Evolutionary conservation across 2,329 filamentous ascomycete species (phyloP), one percentile per base, ranked within the genome.

Genomic region (Trichoderma sp.): DNA sequence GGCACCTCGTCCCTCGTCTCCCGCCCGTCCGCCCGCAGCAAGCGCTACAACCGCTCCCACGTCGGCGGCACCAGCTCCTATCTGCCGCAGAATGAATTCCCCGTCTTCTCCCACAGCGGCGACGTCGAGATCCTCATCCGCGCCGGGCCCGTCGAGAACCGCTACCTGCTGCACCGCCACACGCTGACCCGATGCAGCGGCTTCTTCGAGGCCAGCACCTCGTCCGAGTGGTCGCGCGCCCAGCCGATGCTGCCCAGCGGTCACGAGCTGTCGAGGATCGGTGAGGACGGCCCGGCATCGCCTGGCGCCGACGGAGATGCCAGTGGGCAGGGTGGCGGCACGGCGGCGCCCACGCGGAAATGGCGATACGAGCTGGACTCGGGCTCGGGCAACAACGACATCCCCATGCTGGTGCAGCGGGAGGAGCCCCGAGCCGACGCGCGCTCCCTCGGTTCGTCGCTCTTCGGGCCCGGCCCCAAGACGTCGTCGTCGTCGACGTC

Each of bases 331-430:
- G 14, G 14, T 12, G 19, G 51, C 3, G 68, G 44, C 56, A 64
- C 19, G 52, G 60, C 54, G 34, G 57, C 66, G n/a, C 69, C 76
- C 69, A 67, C 68, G 73, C 87, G 82, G 74, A 85, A 86, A 73
- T 97, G 93, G 93, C 85, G 89, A 71, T 97, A 96, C 74, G 93
- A 96, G 78, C 80, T 98, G 52, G 93, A 97, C 71, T 87, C 88
- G 75, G 89, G 90, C 43, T 83, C 85, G 44, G 86, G 85, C 34
- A 84, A 88, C 17, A 87, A 90, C 67, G 92, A 96, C 73, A 85
- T 94, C 67, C 93, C 93, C 10, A 96, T 97, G 84, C 81, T 97
- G 65, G 87, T 97, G 30, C 92, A 96, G 75, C 93, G 88, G 79
- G 90, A 92, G 65, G 79, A 77, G 67, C 47, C 68, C 15, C 48